Evolutionary conservation across 1,284 basidiomycete species (phyloP).

Genomic region (Ustilago nuda): DNA sequence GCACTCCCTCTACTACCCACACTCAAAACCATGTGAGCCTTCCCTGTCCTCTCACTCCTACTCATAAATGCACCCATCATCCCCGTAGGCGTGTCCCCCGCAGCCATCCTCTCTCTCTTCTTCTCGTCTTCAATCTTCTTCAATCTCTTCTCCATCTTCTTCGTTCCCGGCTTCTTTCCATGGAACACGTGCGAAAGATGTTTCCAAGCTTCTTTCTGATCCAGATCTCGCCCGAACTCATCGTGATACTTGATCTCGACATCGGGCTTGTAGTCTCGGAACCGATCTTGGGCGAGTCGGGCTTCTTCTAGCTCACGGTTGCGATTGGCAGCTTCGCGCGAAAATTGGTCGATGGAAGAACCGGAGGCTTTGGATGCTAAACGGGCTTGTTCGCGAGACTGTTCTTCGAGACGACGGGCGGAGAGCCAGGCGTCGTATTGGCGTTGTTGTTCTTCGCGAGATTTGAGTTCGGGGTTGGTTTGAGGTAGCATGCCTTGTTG

Average conservation of each 20-base stretch:
- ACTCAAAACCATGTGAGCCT: constrained; percentile 68
- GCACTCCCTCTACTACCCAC: constrained; percentile 62
- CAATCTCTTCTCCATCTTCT: constrained; percentile 64
- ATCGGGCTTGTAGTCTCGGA: constrained; percentile 95
- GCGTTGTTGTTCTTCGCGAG: constrained; percentile 83
- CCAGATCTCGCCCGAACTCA: constrained; percentile 83
- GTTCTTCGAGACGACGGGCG: constrained; percentile 80
- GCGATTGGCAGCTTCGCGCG: constrained; percentile 93
- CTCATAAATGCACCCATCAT: constrained; percentile 64
- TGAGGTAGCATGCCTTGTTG: constrained; percentile 88
- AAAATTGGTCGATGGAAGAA: constrained; percentile 82
- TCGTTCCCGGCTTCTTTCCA: constrained; percentile 64
- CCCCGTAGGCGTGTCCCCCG: constrained; percentile 65
- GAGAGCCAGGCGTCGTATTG: constrained; percentile 91
- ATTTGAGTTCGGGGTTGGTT: constrained; percentile 76
- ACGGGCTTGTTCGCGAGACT: constrained; percentile 83
- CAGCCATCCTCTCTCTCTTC: constrained; percentile 64
- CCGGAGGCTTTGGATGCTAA: constrained; percentile 69
- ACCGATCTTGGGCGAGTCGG: constrained; percentile 82
- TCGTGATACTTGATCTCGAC: constrained; percentile 97
- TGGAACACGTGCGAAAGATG: constrained; percentile 67
- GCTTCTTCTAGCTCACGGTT: constrained; percentile 90
- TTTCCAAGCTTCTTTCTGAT: constrained; percentile 81
- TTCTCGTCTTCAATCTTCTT: constrained; percentile 64
- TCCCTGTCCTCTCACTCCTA: constrained; percentile 62